Evolutionary conservation across 2,329 filamentous ascomycete genomes (phyloP), one percentile per base, ranked within the genome.

Genomic region (Aspergillus sp.): DNA sequence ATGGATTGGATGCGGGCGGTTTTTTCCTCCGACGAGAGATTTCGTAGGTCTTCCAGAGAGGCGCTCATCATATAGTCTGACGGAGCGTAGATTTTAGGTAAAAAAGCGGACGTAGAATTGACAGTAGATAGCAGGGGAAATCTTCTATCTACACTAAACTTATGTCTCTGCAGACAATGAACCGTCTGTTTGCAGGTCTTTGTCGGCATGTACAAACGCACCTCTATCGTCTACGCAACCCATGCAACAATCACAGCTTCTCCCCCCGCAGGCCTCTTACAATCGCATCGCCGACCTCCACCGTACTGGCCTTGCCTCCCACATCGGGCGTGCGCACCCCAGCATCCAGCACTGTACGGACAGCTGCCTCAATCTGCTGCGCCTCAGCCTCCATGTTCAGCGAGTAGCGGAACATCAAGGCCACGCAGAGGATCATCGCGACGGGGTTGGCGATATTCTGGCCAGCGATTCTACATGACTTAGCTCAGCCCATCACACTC

Each of bases 371-470:
- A 56, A 96, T 82, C 45, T 84, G 84, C 54, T 82, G 79, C 11
- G 91, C 88, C 72, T 95, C 85, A 42, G 82, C 77, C 33, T 88
- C 85, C 64, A 93, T 82, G 64, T 85, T 84, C 47, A 96, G 81
- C 7, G 90, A 95, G 78, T 95, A 96, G 63, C 89, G 86, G 65
- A 96, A 83, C 87, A 96, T 90, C 88, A 96, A 92, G 64, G 90
- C 90, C 10, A 95, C 82, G 3, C 90, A 95, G 19, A 96, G 83
- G 57, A 96, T 89, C 58, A 90, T 93, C 41, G 90, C 91, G 53
- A 96, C 80, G 4, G 92, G 92, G 76, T 93, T 95, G 63, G 94
- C 90, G 59, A 95, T 86, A 57, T 89, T 88, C 73, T 92, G 81
- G 53, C 90, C 90, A 1, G 88, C 90, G 64, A 96, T 96, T 63